A percentile compares a stretch with the other conserved stretches of the same genome.
phyloP scores from a whole-genome alignment of 2,329 filamentous ascomycete genomes.

The Nectriaceae sp. region DNA sequence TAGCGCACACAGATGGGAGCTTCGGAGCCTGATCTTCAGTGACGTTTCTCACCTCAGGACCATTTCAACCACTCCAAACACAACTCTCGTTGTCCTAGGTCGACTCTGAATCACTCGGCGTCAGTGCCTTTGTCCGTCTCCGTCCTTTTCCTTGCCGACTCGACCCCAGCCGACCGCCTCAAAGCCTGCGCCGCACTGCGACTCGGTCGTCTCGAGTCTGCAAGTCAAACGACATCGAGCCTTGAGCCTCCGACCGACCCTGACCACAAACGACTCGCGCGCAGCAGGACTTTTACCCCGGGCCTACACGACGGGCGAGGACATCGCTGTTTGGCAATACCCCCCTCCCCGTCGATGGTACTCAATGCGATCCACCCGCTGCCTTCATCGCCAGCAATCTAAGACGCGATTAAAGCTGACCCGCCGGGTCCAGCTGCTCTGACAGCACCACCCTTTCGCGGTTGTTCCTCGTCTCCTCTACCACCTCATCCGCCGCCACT shows the following conservation, averaged over 20 bases:
- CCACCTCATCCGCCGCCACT: conserved; percentile 14
- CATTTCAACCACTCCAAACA: neutral
- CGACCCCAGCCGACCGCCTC: neutral
- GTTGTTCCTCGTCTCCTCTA: conserved; percentile 9
- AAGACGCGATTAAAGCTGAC: conserved; percentile 28
- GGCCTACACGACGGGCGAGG: conserved; percentile 13
- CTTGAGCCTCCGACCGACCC: conserved; percentile 15
- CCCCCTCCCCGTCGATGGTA: conserved; percentile 15
- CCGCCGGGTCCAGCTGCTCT: conserved; percentile 26
- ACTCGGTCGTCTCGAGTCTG: conserved; percentile 24
- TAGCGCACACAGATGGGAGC: conserved; percentile 10
- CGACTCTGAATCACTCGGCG: neutral
- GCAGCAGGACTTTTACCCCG: conserved; percentile 1
- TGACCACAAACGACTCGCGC: conserved; percentile 13
- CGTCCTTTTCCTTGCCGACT: neutral
- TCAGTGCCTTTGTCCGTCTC: neutral
- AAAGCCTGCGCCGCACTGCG: conserved; percentile 2
- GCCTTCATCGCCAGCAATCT: conserved; percentile 22
- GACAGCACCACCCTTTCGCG: conserved; percentile 16
- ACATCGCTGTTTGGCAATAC: conserved; percentile 10
- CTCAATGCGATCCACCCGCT: conserved; percentile 28
- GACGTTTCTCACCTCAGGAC: conserved; percentile 21
- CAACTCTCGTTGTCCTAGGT: neutral
- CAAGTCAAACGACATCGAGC: conserved; percentile 21
- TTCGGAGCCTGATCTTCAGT: conserved; percentile 28